Evolutionary conservation across 2,329 filamentous ascomycete genomes (phyloP).

Genomic region (Aspergillus tubingensis): DNA sequence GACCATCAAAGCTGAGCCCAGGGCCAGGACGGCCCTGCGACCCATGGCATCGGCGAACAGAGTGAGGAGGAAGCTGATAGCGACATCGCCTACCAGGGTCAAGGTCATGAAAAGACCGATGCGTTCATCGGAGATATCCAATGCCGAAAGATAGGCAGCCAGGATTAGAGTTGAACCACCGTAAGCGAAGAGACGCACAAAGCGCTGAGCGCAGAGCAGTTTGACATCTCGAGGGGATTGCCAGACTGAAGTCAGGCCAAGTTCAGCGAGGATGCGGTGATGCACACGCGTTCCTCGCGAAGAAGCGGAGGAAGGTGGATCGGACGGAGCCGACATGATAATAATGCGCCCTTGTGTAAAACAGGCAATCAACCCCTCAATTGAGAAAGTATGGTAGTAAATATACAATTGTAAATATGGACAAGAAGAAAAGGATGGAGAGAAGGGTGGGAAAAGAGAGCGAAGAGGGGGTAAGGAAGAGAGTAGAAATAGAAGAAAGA

Average conservation of each 20-base stretch:
- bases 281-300: not conserved
- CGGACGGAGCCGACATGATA: not conserved
- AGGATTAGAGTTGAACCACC: constrained; percentile 63
- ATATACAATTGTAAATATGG: too few relatives aligned
- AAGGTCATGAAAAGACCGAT: constrained; percentile 68
- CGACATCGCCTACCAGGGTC: constrained; percentile 62
- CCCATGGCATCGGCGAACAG: constrained; percentile 62
- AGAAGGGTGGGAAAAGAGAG: too few relatives aligned
- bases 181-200: constrained; percentile 64
- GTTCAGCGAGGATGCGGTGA: constrained; percentile 27
- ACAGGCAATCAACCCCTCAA: not conserved
- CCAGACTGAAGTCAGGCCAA: constrained; percentile 43
- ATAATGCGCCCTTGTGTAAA: not conserved
- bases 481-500: not conserved
- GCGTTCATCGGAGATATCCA: constrained; percentile 58
- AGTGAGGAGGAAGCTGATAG: constrained; percentile 59
- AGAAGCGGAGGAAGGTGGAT: not conserved
- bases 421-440: not conserved
- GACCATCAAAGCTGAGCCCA: constrained; percentile 60
- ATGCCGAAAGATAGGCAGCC: constrained; percentile 61
- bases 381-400: not conserved
- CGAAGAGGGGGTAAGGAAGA: not conserved
- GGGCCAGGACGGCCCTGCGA: constrained; percentile 55
- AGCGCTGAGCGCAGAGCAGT: constrained; percentile 43
- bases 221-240: constrained; percentile 41